A percentile compares a stretch with the other conserved stretches of the same genome.
Conservation (phyloP, 116 monocot species). For the Dioscorea cayenensis region DNA sequence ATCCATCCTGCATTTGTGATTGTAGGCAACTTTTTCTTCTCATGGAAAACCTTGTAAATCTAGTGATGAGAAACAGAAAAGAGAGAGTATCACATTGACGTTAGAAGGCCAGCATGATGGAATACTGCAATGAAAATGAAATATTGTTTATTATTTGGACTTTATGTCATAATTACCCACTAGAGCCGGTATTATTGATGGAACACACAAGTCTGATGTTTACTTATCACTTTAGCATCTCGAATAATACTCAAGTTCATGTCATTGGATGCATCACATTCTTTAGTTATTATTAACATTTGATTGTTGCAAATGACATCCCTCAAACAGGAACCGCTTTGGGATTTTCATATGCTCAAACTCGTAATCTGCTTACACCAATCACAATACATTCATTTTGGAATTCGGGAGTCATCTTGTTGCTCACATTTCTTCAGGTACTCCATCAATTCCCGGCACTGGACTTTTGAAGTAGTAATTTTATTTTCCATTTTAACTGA, state of each 20-base stretch:
- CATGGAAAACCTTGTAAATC: no score
- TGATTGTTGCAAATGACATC: background rate
- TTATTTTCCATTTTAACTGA: no score
- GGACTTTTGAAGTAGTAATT: no score
- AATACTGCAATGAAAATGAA: background rate
- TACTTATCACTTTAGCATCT: background rate
- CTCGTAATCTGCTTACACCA: conserved; percentile 84
- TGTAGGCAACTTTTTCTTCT: no score
- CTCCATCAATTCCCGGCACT: background rate
- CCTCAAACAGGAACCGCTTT: conserved; percentile 49
- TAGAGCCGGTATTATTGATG: background rate
- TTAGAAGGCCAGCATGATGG: no score
- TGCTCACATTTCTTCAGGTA: conserved; percentile 94
- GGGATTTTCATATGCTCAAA: conserved; percentile 88
- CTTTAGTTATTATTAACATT: no score
- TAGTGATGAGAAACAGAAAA: no score
- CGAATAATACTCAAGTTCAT: background rate
- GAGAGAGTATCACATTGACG: no score
- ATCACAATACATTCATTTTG: conserved; percentile 89
- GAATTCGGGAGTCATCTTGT: conserved; percentile 82
- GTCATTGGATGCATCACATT: no score
- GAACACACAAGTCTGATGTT: background rate
- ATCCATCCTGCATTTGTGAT: no score
- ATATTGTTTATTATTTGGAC: background rate
- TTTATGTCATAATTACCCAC: background rate